These are phyloP conservation scores for Diplotaxis tenuifolia DNA, from an alignment of 345 rosid genomes.

Conservation along the genomic window DNA sequence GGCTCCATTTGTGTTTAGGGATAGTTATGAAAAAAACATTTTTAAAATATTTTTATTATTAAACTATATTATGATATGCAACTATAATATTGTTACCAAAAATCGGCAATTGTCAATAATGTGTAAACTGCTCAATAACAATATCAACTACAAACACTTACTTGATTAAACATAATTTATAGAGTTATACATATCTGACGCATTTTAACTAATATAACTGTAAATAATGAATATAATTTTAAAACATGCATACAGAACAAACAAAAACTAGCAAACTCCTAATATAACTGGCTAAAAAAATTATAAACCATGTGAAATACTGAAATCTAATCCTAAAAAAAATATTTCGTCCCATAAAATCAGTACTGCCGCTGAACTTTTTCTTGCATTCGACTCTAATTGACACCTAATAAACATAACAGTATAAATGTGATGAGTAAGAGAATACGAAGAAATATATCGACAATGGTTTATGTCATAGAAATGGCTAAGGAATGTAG, in stretches of 20 bases:
- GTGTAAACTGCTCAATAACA: neutral
- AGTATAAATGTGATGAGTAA: conserved; percentile 4
- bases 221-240: neutral
- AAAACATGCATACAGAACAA: too few species aligned
- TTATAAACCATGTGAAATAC: too few species aligned
- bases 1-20: too few species aligned
- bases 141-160: too few species aligned
- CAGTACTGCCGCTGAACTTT: neutral
- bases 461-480: conserved; percentile 17
- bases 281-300: too few species aligned
- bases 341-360: neutral
- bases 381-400: neutral
- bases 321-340: too few species aligned
- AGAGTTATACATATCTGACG: neutral
- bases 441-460: conserved; percentile 22
- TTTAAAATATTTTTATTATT: too few species aligned
- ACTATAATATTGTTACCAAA: too few species aligned
- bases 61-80: too few species aligned
- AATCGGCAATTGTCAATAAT: too few species aligned
- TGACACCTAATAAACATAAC: neutral
- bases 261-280: too few species aligned
- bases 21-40: too few species aligned
- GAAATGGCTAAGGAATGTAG: conserved; percentile 35
- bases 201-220: neutral
- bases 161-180: neutral